Percentiles rank a stretch among this genome's conserved stretches.
phyloP scores from a whole-genome alignment of 1,284 basidiomycete genomes.

The Heterobasidion parviporum region DNA sequence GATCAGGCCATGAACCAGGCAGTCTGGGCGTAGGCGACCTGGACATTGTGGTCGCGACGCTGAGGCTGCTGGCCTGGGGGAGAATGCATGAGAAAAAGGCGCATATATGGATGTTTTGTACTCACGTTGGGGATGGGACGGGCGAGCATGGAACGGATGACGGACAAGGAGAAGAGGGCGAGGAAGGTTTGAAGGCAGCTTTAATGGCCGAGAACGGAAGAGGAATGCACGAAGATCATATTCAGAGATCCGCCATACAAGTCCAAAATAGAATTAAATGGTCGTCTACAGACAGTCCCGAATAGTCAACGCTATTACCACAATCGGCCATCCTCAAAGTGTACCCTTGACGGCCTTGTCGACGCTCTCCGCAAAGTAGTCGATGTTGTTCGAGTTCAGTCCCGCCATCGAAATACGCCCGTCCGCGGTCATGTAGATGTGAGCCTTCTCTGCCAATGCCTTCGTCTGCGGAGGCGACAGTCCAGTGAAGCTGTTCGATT shows the following conservation, averaged over 20 bases:
- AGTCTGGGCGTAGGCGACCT: background rate
- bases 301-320: background rate
- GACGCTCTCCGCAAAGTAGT: constrained; percentile 85
- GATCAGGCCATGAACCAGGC: constrained; percentile 1
- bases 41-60: background rate
- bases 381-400: constrained; percentile 83
- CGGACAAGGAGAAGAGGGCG: background rate
- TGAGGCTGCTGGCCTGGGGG: background rate
- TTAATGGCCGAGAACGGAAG: background rate
- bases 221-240: background rate
- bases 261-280: background rate
- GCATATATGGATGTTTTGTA: background rate
- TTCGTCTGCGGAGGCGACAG: constrained; percentile 81
- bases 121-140: background rate
- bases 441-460: constrained; percentile 82
- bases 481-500: constrained; percentile 60
- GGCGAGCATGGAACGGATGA: background rate
- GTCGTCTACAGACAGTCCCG: background rate
- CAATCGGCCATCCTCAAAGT: constrained; percentile 36
- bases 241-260: background rate
- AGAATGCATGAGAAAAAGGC: background rate
- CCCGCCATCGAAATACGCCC: constrained; percentile 97
- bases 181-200: background rate
- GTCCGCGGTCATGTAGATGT: constrained; percentile 89
- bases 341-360: constrained; percentile 77